A percentile compares a stretch with the other conserved stretches of the same genome.
Conservation (phyloP, 2,329 filamentous ascomycete genomes). For the Colletotrichum horii region DNA sequence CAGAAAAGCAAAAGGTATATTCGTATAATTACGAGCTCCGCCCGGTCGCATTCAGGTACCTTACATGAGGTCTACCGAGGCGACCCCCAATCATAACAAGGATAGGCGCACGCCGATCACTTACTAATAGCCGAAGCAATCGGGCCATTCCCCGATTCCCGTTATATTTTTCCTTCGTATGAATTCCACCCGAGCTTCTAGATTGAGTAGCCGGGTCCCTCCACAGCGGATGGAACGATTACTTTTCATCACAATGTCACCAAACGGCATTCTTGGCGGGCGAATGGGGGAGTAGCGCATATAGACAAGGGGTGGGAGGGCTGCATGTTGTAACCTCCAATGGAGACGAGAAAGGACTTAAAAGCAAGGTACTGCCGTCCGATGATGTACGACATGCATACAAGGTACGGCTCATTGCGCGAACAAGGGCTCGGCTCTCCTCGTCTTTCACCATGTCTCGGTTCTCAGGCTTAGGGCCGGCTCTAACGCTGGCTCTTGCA, state of each 20-base stretch:
- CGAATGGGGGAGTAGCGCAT: not conserved
- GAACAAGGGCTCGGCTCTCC: not conserved
- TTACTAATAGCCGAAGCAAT: not conserved
- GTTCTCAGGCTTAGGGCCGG: not conserved
- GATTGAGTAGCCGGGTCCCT: not conserved
- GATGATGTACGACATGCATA: not conserved
- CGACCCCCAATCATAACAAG: not conserved
- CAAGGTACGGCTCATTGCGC: not conserved
- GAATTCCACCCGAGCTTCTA: slow-evolving; percentile 6
- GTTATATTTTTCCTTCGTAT: not conserved
- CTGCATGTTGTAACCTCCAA: not conserved
- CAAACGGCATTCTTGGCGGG: not conserved
- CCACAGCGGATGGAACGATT: slow-evolving; percentile 2
- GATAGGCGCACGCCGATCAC: not conserved
- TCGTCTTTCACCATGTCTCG: not conserved
- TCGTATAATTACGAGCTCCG: not conserved
- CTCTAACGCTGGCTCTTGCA: not conserved
- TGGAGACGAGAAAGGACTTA: not conserved
- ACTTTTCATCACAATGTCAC: not conserved
- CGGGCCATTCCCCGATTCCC: not conserved
- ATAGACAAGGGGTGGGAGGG: not conserved
- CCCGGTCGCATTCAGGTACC: not conserved
- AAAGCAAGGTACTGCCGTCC: not conserved
- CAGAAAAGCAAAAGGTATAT: not conserved
- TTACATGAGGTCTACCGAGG: not conserved